phyloP scores from a whole-genome alignment of 2,329 filamentous ascomycete species.

The Colletotrichum melonis region DNA sequence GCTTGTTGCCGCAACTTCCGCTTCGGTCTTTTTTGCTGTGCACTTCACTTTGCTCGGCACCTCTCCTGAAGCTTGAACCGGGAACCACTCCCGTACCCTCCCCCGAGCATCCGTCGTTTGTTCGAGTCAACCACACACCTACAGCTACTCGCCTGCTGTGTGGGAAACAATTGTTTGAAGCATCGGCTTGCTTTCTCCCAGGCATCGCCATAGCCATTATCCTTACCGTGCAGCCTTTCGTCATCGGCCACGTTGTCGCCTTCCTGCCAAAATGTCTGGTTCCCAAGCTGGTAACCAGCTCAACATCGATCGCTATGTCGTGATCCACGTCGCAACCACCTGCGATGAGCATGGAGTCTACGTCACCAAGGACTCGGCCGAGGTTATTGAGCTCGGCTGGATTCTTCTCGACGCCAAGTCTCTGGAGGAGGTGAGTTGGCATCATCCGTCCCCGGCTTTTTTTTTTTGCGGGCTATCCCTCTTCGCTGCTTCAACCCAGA shows the following conservation, averaged over 20 bases:
- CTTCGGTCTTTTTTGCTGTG: constrained; percentile 30
- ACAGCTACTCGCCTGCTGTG: constrained; percentile 20
- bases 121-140: constrained; percentile 33
- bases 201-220: constrained; percentile 21
- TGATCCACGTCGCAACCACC: constrained; percentile 98
- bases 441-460: constrained; percentile 26
- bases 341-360: constrained; percentile 99
- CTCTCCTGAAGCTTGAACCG: constrained; percentile 36
- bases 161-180: constrained; percentile 18
- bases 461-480: not conserved
- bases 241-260: constrained; percentile 32
- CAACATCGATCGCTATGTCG: constrained; percentile 94
- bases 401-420: constrained; percentile 92
- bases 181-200: constrained; percentile 14
- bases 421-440: constrained; percentile 83
- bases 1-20: constrained; percentile 31
- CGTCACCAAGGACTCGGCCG: constrained; percentile 98
- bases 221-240: constrained; percentile 32
- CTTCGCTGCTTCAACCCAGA: constrained; percentile 33
- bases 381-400: constrained; percentile 99
- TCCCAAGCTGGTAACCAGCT: constrained; percentile 66
- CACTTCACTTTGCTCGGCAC: constrained; percentile 34
- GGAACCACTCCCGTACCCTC: constrained; percentile 36
- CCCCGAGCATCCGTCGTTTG: constrained; percentile 34
- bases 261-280: constrained; percentile 51